These are phyloP conservation scores for Pseudogymnoascus sp. DNA, from an alignment of 2,329 filamentous ascomycete genomes.

Conservation along the genomic window DNA sequence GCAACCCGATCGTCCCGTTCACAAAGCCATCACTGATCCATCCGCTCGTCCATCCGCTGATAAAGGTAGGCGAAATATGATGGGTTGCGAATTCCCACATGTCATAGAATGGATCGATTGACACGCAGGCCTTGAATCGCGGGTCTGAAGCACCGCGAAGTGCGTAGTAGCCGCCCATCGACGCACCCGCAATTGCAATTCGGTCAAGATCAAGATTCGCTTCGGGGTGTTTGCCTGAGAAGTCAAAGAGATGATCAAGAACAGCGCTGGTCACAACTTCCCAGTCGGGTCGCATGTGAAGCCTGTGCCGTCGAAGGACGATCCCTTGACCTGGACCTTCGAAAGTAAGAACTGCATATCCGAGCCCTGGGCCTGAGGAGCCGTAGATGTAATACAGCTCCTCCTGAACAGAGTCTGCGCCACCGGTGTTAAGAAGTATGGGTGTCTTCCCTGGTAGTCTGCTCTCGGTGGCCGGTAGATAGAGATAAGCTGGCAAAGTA, in stretches of 20 bases:
- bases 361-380: slow-evolving; percentile 19
- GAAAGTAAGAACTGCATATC: slow-evolving; percentile 33
- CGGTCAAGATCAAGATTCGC: slow-evolving; percentile 23
- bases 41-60: slow-evolving; percentile 24
- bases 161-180: slow-evolving; percentile 41
- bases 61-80: slow-evolving; percentile 22
- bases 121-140: slow-evolving; percentile 38
- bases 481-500: slow-evolving; percentile 31
- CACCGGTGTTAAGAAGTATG: slow-evolving; percentile 24
- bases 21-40: slow-evolving; percentile 27
- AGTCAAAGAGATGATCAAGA: slow-evolving; percentile 20
- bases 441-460: slow-evolving; percentile 21
- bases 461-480: slow-evolving; percentile 21
- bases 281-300: slow-evolving; percentile 22
- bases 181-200: slow-evolving; percentile 25
- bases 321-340: slow-evolving; percentile 36
- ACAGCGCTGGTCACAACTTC: slow-evolving; percentile 24
- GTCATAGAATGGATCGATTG: slow-evolving; percentile 33
- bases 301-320: slow-evolving; percentile 18
- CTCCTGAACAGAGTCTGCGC: slow-evolving; percentile 28
- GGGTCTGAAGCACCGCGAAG: slow-evolving; percentile 36
- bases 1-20: slow-evolving; percentile 20
- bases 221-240: slow-evolving; percentile 14
- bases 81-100: slow-evolving; percentile 27
- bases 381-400: slow-evolving; percentile 27